Conservation (phyloP, 371 early-diverging fungal species). For the Catenaria anguillulae region DNA sequence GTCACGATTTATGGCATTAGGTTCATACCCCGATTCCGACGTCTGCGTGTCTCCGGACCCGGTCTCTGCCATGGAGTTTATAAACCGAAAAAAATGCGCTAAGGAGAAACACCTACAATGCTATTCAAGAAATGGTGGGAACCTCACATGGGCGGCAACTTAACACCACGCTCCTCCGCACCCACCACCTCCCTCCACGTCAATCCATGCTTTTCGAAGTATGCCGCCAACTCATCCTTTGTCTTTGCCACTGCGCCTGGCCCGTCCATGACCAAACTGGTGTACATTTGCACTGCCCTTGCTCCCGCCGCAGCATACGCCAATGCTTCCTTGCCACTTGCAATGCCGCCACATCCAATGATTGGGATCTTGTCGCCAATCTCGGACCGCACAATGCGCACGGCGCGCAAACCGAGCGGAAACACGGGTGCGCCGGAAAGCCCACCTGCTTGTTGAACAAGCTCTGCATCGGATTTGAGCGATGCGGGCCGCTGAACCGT, state of each 20-base stretch:
- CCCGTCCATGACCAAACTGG: constrained; percentile 49
- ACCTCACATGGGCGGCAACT: background rate
- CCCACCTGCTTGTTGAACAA: constrained; percentile 48
- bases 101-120: too few species aligned
- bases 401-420: constrained; percentile 40
- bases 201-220: background rate
- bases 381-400: constrained; percentile 47
- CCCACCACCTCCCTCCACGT: constrained; percentile 4
- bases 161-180: background rate
- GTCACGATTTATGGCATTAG: too few species aligned
- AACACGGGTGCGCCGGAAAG: constrained; percentile 59
- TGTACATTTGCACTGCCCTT: constrained; percentile 57
- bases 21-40: too few species aligned
- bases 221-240: constrained; percentile 34
- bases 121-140: too few species aligned
- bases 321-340: constrained; percentile 51
- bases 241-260: constrained; percentile 51
- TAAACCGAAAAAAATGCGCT: too few species aligned
- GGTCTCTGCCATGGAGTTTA: too few species aligned
- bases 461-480: constrained; percentile 25
- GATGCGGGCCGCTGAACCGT: constrained; percentile 50
- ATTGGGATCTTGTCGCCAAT: constrained; percentile 53
- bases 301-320: constrained; percentile 61
- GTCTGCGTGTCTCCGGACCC: too few species aligned
- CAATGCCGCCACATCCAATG: constrained; percentile 71